A percentile compares a stretch with the other conserved stretches of the same genome.
Evolutionary conservation across 1,284 basidiomycete genomes (phyloP).

Genomic region (Malassezia arunalokei): DNA sequence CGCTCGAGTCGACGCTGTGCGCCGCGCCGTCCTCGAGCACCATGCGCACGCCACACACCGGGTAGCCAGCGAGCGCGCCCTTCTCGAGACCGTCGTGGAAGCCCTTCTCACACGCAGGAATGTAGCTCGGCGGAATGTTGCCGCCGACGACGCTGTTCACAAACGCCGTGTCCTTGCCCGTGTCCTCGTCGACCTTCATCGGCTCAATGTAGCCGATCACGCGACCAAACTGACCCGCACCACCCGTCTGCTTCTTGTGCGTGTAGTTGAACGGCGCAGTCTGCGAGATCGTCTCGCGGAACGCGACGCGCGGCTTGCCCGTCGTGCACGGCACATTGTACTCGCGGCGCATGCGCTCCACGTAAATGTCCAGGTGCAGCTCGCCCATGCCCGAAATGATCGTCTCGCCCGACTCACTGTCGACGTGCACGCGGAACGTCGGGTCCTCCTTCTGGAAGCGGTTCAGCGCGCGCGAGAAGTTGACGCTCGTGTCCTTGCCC

Average conservation of each 20-base stretch:
- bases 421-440: conserved; percentile 93
- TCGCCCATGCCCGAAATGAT: conserved; percentile 99
- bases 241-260: conserved; percentile 97
- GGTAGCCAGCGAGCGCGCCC: conserved; percentile 77
- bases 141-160: conserved; percentile 83
- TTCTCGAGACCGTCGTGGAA: conserved; percentile 90
- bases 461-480: conserved; percentile 86
- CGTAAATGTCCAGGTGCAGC: conserved; percentile 96
- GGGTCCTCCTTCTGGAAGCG: conserved; percentile 99
- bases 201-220: conserved; percentile 82
- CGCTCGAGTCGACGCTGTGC: conserved; percentile 93
- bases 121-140: conserved; percentile 78
- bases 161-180: conserved; percentile 74
- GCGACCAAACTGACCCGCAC: conserved; percentile 89
- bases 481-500: conserved; percentile 69
- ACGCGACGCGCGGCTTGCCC: conserved; percentile 91
- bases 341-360: conserved; percentile 95
- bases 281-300: conserved; percentile 82
- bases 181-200: conserved; percentile 66
- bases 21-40: conserved; percentile 82
- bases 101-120: conserved; percentile 92
- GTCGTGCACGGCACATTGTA: conserved; percentile 89
- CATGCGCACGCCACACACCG: conserved; percentile 72
- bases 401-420: conserved; percentile 92
- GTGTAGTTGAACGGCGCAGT: conserved; percentile 75